These are phyloP conservation scores for Helichrysum umbraculigerum DNA, from an alignment of 129 eudicot genomes.

Conservation along the genomic window DNA sequence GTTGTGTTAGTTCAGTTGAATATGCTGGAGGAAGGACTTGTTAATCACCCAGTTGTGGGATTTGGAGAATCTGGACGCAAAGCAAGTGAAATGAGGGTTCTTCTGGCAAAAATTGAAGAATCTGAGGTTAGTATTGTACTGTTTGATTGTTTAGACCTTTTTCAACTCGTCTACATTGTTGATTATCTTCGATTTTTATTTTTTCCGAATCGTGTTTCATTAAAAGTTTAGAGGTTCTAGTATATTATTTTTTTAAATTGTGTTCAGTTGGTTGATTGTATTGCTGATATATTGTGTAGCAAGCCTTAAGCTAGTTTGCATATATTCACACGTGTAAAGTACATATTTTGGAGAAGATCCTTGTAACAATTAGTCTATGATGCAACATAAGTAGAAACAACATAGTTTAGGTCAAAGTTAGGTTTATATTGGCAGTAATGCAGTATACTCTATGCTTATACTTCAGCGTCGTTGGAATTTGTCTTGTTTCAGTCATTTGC, in stretches of 20 bases:
- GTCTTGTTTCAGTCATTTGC: constrained; percentile 73
- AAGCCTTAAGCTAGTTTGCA: not conserved
- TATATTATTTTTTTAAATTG: not conserved
- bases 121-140: constrained; percentile 66
- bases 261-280: constrained; percentile 4
- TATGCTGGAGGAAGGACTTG: constrained; percentile 97
- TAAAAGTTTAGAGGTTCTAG: constrained; percentile 20
- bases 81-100: constrained; percentile 88
- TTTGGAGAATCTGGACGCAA: constrained; percentile 93
- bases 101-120: constrained; percentile 95
- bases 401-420: constrained; percentile 3
- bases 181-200: not conserved
- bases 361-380: not conserved
- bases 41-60: constrained; percentile 92
- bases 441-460: constrained; percentile 9
- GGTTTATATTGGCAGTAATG: constrained; percentile 18
- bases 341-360: not conserved
- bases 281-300: not conserved
- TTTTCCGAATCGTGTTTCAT: not conserved
- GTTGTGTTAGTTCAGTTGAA: constrained; percentile 93
- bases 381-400: not conserved
- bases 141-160: constrained; percentile 7
- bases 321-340: not conserved
- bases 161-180: constrained; percentile 16
- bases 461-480: not conserved